A percentile compares a stretch with the other conserved stretches of the same genome.
phyloP scores from a whole-genome alignment of 2,329 filamentous ascomycete species.

The Hymenoscyphus salicellus region DNA sequence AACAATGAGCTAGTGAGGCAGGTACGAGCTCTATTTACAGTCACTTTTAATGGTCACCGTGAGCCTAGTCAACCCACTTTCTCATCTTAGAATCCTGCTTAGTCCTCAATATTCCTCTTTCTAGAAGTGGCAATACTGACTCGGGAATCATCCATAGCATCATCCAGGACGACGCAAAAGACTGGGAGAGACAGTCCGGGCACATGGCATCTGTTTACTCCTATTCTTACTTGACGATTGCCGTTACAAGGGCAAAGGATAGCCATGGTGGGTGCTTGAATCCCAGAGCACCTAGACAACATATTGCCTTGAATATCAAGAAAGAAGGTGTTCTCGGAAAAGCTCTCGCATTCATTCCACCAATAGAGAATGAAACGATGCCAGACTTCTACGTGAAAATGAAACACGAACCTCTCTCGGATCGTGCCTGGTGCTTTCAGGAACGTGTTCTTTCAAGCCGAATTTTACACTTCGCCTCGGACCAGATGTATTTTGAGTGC shows the following conservation, averaged over 20 bases:
- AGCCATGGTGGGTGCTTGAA: neutral
- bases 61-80: too few relatives aligned
- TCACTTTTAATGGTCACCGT: too few relatives aligned
- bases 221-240: neutral
- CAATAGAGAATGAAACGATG: neutral
- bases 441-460: conserved; percentile 2
- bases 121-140: too few relatives aligned
- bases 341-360: neutral
- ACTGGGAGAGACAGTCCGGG: neutral
- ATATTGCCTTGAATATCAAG: neutral
- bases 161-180: neutral
- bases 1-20: too few relatives aligned
- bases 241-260: neutral
- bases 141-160: neutral
- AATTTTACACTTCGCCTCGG: neutral
- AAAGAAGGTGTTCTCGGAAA: neutral
- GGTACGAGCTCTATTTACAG: too few relatives aligned
- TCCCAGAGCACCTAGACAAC: neutral
- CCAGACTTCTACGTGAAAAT: neutral
- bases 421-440: conserved; percentile 4
- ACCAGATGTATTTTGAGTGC: conserved; percentile 8
- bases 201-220: neutral
- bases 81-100: too few relatives aligned
- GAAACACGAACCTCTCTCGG: neutral
- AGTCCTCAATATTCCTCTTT: too few relatives aligned